Evolutionary conservation across 225 moss, liverwort and hornwort genomes (phyloP), one percentile per base, ranked within the genome.

Genomic region (Polytrichum formosum): DNA sequence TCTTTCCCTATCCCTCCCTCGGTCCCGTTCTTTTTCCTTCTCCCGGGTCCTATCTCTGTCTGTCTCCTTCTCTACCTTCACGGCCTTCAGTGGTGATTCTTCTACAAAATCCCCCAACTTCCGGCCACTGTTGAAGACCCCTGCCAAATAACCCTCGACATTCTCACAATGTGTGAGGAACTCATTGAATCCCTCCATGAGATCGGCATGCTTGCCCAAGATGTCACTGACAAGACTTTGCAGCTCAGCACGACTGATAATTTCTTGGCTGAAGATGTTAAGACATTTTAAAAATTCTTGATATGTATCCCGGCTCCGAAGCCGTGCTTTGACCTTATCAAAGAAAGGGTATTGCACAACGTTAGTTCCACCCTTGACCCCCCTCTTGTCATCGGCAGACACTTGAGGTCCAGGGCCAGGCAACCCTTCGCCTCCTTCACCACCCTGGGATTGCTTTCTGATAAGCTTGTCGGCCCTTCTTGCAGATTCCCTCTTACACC

Each of bases 231-330:
- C 92, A 28, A 93, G 83, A 74, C 81, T 73, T 72, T 88, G 90
- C 76, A 93, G 76, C 77, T 94, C 93, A 9, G 53, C 65, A 5
- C 91, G 86, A 67, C 84, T 86, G 81, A 94, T 94, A 72, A 94
- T 94, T 78, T 91, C 93, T 72, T 91, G 90, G 66, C 84, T 94
- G 74, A 94, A 91, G 69, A 94, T 94, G 73, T 94, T 91, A 54
- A 94, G 75, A 66, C 93, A 94, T 72, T 91, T 94, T 19, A 94
- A 79, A 66, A 94, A 94, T 67, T 94, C 90, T 75, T 94, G 93
- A 63, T 94, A 94, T 0, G 86, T 86, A 55, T 91, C 90, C 29
- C 88, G 91, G 63, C 84, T 88, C 13, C 91, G 90, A 23, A 94
- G 73, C 81, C 88, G 86, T 28, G 84, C 72, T 61, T 93, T 93